A percentile compares a stretch with the other conserved stretches of the same genome.
Conservation (phyloP, 139 green algal species). For the Asterochloris sp. region DNA sequence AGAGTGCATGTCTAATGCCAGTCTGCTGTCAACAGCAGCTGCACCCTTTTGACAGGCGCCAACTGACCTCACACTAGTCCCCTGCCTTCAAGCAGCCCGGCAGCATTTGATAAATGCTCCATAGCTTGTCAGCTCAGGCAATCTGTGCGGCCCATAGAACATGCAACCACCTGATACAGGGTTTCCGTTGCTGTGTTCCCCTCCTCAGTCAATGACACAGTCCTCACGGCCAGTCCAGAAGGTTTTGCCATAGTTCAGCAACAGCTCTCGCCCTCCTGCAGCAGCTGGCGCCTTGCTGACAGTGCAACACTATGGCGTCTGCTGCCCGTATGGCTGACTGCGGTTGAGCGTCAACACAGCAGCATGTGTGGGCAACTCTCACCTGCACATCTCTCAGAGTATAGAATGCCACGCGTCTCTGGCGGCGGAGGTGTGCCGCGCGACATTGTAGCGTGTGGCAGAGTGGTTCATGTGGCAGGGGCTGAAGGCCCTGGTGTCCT, state of each 20-base stretch:
- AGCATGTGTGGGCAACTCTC: not conserved
- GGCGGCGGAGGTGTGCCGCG: conserved; percentile 26
- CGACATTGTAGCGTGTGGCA: conserved; percentile 36
- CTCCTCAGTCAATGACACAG: conserved; percentile 35
- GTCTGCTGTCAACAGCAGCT: no score
- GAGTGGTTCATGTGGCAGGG: conserved; percentile 63
- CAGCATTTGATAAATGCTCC: no score
- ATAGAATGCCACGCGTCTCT: conserved; percentile 41
- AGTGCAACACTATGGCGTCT: not conserved
- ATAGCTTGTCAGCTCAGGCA: no score
- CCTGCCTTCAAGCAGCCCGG: no score
- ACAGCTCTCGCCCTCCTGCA: conserved; percentile 41
- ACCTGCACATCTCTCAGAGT: conserved; percentile 32
- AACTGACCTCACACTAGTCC: no score
- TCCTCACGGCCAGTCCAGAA: conserved; percentile 56
- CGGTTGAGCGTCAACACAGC: not conserved
- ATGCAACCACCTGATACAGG: no score
- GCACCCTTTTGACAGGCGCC: no score
- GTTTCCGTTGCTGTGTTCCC: no score
- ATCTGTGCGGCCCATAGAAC: no score
- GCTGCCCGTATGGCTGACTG: not conserved
- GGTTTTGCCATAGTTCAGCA: conserved; percentile 46
- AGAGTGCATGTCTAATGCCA: no score
- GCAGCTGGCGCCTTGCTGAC: not conserved
- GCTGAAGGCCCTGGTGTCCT: conserved; percentile 40